Evolutionary conservation across 805 yeast genomes (phyloP).

Genomic region (Pichia thaimueangensis): DNA sequence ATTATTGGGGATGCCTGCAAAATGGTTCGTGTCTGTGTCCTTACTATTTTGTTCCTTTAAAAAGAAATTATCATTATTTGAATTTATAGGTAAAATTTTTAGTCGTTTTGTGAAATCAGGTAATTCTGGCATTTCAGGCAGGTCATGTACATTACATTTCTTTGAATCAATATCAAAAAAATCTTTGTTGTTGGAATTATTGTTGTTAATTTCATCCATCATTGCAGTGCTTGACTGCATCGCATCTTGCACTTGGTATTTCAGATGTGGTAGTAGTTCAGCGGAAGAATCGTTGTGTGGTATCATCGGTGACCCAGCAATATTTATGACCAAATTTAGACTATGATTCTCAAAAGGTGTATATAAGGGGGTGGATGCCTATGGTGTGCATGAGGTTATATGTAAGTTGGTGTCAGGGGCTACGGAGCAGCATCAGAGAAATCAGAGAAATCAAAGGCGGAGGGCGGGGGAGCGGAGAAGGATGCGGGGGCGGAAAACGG

Average conservation of each 20-base stretch:
- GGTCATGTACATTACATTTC: not conserved
- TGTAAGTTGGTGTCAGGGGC: no score
- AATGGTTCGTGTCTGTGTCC: not conserved
- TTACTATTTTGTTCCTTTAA: not conserved
- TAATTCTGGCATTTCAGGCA: constrained; percentile 4
- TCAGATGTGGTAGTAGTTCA: not conserved
- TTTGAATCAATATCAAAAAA: not conserved
- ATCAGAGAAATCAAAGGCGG: no score
- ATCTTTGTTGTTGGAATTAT: not conserved
- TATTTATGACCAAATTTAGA: no score
- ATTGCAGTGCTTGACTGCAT: not conserved
- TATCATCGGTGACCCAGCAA: no score
- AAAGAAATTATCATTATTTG: no score
- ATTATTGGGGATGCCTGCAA: not conserved
- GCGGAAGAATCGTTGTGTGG: no score
- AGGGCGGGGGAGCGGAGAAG: no score
- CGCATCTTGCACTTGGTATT: constrained; percentile 3
- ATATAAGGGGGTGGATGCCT: no score
- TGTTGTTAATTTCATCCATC: not conserved
- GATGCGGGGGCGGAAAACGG: no score
- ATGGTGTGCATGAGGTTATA: no score
- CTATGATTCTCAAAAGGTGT: no score
- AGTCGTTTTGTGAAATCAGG: constrained; percentile 12
- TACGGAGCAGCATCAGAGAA: no score
- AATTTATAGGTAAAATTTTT: not conserved